These are phyloP conservation scores for Clonostachys rosea DNA, from an alignment of 2,329 filamentous ascomycete species.

Conservation along the genomic window DNA sequence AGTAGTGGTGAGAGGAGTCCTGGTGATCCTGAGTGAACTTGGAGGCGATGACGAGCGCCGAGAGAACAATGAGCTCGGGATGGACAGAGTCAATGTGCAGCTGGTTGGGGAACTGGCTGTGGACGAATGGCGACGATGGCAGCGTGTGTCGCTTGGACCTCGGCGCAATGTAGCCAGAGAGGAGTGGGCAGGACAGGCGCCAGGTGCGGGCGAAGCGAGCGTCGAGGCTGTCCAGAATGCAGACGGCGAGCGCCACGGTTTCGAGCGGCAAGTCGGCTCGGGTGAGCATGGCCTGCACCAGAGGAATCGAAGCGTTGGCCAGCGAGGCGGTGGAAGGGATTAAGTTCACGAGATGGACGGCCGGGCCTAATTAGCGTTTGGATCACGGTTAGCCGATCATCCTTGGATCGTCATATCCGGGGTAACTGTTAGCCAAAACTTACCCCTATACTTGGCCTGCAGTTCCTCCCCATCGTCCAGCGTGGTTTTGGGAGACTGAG, in stretches of 20 bases:
- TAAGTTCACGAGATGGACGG: constrained; percentile 62
- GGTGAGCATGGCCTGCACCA: constrained; percentile 56
- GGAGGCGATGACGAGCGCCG: constrained; percentile 57
- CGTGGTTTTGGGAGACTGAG: constrained; percentile 34
- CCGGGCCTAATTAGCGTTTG: constrained; percentile 43
- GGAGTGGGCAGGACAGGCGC: constrained; percentile 54
- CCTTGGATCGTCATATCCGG: not conserved
- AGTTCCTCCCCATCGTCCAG: constrained; percentile 38
- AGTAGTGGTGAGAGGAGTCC: constrained; percentile 47
- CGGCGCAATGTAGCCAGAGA: constrained; percentile 10
- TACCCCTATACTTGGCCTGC: constrained; percentile 31
- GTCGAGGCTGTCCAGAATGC: constrained; percentile 61
- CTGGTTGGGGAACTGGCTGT: constrained; percentile 21
- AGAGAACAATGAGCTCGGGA: constrained; percentile 60
- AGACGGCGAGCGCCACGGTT: constrained; percentile 59
- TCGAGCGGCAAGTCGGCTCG: constrained; percentile 55
- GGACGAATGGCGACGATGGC: constrained; percentile 27
- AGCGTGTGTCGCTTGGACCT: constrained; percentile 42
- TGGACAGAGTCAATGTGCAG: constrained; percentile 56
- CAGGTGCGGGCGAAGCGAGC: constrained; percentile 58
- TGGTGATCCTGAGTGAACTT: constrained; percentile 62
- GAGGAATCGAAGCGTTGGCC: constrained; percentile 48
- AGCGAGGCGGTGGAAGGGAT: constrained; percentile 60
- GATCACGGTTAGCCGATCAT: not conserved
- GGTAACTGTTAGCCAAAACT: constrained; percentile 6